Evolutionary conservation across 495 filamentous ascomycete genomes (phyloP).

Genomic region (Saxophila tyrrhenica): DNA sequence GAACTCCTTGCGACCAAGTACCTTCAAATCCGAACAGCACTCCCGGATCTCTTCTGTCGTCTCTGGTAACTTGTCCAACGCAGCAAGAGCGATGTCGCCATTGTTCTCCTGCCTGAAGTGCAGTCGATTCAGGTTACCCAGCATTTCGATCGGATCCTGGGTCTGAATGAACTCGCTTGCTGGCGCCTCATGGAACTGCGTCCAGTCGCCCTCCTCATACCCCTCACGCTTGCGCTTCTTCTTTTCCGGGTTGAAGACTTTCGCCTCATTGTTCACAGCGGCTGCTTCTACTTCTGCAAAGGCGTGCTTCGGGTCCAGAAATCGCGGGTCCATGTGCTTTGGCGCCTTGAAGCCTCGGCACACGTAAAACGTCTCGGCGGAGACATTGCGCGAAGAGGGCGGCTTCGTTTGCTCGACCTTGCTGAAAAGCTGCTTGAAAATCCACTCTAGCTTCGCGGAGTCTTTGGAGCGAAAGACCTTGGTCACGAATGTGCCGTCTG

Average conservation of each 20-base stretch:
- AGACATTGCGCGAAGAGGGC: constrained; percentile 88
- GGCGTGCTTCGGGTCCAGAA: constrained; percentile 80
- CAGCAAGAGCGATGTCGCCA: constrained; percentile 76
- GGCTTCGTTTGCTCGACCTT: constrained; percentile 97
- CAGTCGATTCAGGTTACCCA: constrained; percentile 74
- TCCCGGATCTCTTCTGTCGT: constrained; percentile 77
- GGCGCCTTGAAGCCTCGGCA: constrained; percentile 90
- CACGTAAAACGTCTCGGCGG: constrained; percentile 96
- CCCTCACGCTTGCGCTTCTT: constrained; percentile 96
- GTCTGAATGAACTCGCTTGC: constrained; percentile 93
- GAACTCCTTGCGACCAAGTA: constrained; percentile 91
- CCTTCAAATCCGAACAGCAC: constrained; percentile 81
- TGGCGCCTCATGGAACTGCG: constrained; percentile 76
- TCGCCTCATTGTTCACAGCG: constrained; percentile 91
- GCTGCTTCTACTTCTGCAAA: constrained; percentile 88
- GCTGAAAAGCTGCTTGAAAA: constrained; percentile 90
- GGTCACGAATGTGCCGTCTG: constrained; percentile 90
- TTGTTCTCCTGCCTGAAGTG: constrained; percentile 62
- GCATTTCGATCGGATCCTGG: constrained; percentile 87
- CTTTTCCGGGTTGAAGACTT: constrained; percentile 91
- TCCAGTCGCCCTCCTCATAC: constrained; percentile 94
- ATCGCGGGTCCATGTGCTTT: constrained; percentile 81
- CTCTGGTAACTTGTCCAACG: constrained; percentile 79
- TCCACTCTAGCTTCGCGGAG: constrained; percentile 92
- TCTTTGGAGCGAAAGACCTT: constrained; percentile 98